Conservation (phyloP, 257 asterid species). For the Nyctanthes arbortristis region DNA sequence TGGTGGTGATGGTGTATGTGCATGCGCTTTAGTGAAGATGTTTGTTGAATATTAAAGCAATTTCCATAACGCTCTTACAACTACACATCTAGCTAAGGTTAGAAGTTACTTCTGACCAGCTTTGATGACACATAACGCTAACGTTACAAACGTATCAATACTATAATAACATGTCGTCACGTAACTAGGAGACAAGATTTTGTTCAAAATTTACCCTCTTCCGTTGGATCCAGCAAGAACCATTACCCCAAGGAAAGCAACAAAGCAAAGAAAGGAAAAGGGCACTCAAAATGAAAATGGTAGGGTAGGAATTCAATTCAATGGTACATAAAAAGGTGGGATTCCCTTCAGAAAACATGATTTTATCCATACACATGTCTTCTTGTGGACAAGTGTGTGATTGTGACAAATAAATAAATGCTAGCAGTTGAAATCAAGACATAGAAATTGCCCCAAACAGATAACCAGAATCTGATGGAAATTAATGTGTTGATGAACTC, state of each 20-base stretch:
- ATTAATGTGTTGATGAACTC: background rate
- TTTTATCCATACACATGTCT: background rate
- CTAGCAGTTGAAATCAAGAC: no score
- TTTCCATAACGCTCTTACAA: no score
- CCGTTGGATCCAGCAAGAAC: no score
- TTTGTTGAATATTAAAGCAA: constrained; percentile 17
- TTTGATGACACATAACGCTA: no score
- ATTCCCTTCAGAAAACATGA: background rate
- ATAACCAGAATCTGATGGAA: background rate
- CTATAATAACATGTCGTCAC: no score
- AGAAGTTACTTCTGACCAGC: no score
- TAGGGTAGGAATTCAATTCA: background rate
- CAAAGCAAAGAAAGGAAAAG: background rate
- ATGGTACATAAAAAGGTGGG: background rate
- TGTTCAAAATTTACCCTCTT: no score
- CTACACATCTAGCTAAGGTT: no score
- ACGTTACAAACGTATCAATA: no score
- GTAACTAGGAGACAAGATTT: no score
- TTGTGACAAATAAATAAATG: background rate
- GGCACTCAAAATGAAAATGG: background rate
- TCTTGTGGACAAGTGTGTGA: background rate
- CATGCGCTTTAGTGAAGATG: background rate
- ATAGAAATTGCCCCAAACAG: no score
- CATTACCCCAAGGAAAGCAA: background rate
- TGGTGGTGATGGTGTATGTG: constrained; percentile 21